Conservation (phyloP, 176 grass and related monocot species). For the Alopecurus myosuroides region DNA sequence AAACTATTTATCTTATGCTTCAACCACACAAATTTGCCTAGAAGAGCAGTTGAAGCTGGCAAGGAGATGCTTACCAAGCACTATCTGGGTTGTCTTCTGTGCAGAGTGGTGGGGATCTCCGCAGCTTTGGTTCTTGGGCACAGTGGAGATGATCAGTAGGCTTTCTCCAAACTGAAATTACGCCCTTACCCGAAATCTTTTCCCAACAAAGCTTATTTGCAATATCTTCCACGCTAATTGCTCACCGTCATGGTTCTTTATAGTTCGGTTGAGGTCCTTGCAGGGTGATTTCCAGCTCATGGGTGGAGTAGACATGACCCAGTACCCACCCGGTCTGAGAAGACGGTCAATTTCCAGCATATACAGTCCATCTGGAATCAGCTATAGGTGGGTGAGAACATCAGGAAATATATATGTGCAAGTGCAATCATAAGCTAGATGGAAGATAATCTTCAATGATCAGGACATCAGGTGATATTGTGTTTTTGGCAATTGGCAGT, state of each 20-base stretch:
- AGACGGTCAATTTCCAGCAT: constrained; percentile 84
- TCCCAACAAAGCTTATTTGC: background rate
- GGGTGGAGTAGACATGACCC: constrained; percentile 57
- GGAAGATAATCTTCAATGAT: background rate
- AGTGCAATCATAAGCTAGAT: background rate
- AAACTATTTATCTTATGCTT: no score
- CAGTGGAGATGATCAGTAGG: constrained; percentile 10
- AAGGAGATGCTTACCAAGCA: no score
- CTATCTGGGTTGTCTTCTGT: constrained; percentile 52
- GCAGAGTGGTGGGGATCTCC: constrained; percentile 48
- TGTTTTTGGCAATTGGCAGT: background rate
- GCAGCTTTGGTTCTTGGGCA: constrained; percentile 45
- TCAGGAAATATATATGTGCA: constrained; percentile 22
- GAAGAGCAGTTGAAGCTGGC: no score
- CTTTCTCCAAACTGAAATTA: no score
- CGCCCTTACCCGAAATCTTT: no score
- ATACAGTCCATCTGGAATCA: constrained; percentile 71
- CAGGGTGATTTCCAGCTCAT: constrained; percentile 58
- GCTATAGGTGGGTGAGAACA: constrained; percentile 65
- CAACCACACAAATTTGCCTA: no score
- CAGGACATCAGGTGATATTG: background rate
- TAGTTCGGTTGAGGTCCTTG: constrained; percentile 36
- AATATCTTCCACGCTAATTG: constrained; percentile 15
- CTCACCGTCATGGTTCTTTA: constrained; percentile 19
- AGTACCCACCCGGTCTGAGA: constrained; percentile 82